Evolutionary conservation across 805 yeast genomes (phyloP).

Genomic region (Teunomyces stri): DNA sequence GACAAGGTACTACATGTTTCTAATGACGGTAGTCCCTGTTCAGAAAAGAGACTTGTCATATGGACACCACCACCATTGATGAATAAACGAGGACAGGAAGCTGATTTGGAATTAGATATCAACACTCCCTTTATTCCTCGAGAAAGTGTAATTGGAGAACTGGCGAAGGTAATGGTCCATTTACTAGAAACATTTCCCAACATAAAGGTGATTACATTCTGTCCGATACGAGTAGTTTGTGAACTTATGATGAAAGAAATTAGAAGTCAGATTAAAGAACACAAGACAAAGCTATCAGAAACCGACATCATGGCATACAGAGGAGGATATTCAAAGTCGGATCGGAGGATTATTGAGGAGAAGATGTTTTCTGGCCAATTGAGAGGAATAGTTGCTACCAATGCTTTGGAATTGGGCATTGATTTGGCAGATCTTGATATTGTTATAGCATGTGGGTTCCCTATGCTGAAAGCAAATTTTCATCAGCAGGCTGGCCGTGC

Average conservation of each 20-base stretch:
- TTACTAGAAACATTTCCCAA: slow-evolving; percentile 52
- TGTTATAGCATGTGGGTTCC: slow-evolving; percentile 90
- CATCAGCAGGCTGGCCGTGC: slow-evolving; percentile 98
- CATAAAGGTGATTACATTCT: slow-evolving; percentile 84
- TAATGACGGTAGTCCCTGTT: slow-evolving; percentile 88
- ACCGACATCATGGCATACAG: slow-evolving; percentile 86
- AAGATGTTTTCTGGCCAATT: slow-evolving; percentile 88
- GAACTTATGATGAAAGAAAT: slow-evolving; percentile 87
- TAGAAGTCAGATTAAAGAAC: slow-evolving; percentile 38
- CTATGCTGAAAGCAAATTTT: slow-evolving; percentile 78
- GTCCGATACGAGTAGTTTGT: slow-evolving; percentile 81
- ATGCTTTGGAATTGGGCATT: slow-evolving; percentile 92
- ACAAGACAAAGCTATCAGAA: slow-evolving; percentile 41
- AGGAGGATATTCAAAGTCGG: slow-evolving; percentile 89
- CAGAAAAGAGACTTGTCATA: slow-evolving; percentile 68
- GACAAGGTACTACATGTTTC: slow-evolving; percentile 54
- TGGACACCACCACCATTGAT: slow-evolving; percentile 79
- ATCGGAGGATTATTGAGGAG: slow-evolving; percentile 81
- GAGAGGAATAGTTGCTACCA: slow-evolving; percentile 87
- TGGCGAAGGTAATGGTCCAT: slow-evolving; percentile 70
- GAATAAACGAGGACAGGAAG: slow-evolving; percentile 48
- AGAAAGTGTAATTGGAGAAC: slow-evolving; percentile 68
- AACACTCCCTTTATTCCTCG: slow-evolving; percentile 36
- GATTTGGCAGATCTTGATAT: slow-evolving; percentile 93
- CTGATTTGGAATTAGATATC: neutral